phyloP scores from a whole-genome alignment of 2,329 filamentous ascomycete genomes.

The Fusarium fujikuroi region DNA sequence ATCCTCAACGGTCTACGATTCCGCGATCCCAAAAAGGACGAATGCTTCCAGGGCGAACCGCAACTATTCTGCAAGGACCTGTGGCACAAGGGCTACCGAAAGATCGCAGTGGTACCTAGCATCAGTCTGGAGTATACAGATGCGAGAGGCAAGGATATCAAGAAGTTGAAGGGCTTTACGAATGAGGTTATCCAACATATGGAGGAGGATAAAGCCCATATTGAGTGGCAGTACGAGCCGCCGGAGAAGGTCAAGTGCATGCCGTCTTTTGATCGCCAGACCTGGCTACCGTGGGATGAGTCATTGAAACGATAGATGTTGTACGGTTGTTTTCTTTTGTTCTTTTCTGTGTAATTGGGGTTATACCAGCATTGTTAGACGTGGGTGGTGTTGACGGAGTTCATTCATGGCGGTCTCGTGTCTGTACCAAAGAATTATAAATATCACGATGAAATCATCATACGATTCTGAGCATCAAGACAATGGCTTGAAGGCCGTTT shows the following conservation, averaged over 20 bases:
- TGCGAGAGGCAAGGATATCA: conserved; percentile 56
- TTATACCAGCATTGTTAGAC: conserved; percentile 16
- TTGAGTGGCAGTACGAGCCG: conserved; percentile 57
- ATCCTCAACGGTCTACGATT: conserved; percentile 58
- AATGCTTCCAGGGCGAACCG: conserved; percentile 66
- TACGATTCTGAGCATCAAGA: neutral
- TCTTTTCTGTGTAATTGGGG: neutral
- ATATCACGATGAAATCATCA: neutral
- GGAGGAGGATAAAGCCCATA: conserved; percentile 44
- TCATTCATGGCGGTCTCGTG: neutral
- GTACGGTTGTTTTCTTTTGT: neutral
- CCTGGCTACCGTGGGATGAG: conserved; percentile 53
- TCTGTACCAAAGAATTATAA: neutral
- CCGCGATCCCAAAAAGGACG: conserved; percentile 51
- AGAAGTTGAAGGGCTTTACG: conserved; percentile 62
- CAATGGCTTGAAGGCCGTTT: neutral
- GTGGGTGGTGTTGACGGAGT: conserved; percentile 16
- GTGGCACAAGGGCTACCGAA: conserved; percentile 60
- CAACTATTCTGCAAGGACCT: conserved; percentile 67
- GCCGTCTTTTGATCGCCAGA: conserved; percentile 53
- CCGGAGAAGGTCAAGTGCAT: conserved; percentile 62
- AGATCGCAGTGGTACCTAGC: conserved; percentile 65
- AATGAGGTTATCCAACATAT: conserved; percentile 49
- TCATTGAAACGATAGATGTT: conserved; percentile 16
- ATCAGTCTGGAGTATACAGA: conserved; percentile 66